phyloP scores from a whole-genome alignment of 148 eudicot genomes.

The Drosera capensis region DNA sequence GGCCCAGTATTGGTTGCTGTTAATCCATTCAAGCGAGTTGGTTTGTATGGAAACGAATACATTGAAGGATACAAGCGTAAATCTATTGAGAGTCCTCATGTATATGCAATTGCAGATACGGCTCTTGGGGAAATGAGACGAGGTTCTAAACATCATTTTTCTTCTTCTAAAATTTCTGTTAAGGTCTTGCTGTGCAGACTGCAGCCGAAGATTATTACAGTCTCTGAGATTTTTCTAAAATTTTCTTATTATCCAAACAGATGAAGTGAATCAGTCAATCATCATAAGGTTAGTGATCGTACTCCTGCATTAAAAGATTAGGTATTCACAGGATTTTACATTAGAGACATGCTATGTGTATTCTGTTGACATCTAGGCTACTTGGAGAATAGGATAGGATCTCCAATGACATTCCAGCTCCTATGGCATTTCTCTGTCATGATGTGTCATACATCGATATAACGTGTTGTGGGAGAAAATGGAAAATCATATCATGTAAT shows the following conservation, averaged over 20 bases:
- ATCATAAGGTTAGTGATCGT: slow-evolving; percentile 64
- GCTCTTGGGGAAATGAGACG: slow-evolving; percentile 84
- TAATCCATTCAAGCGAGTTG: slow-evolving; percentile 82
- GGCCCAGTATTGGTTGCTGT: slow-evolving; percentile 91
- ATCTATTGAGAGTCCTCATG: slow-evolving; percentile 73
- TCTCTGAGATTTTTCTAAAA: background rate
- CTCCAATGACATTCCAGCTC: too few species aligned
- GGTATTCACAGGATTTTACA: too few species aligned
- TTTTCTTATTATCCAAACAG: slow-evolving; percentile 22
- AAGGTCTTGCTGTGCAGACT: background rate
- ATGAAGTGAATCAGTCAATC: slow-evolving; percentile 98
- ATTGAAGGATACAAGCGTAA: slow-evolving; percentile 61
- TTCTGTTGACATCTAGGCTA: too few species aligned
- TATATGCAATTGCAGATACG: slow-evolving; percentile 85
- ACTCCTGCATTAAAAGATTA: background rate
- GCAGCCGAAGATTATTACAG: background rate
- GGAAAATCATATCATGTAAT: background rate
- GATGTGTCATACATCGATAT: background rate
- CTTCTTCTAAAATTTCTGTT: slow-evolving; percentile 1
- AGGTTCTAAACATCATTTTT: slow-evolving; percentile 30
- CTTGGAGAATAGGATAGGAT: too few species aligned
- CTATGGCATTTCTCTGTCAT: too few species aligned
- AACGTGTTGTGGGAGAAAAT: background rate
- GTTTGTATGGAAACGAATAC: slow-evolving; percentile 62
- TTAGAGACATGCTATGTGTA: too few species aligned